Conservation (phyloP, 305 asterid species). For the Fraxinus greggii region DNA sequence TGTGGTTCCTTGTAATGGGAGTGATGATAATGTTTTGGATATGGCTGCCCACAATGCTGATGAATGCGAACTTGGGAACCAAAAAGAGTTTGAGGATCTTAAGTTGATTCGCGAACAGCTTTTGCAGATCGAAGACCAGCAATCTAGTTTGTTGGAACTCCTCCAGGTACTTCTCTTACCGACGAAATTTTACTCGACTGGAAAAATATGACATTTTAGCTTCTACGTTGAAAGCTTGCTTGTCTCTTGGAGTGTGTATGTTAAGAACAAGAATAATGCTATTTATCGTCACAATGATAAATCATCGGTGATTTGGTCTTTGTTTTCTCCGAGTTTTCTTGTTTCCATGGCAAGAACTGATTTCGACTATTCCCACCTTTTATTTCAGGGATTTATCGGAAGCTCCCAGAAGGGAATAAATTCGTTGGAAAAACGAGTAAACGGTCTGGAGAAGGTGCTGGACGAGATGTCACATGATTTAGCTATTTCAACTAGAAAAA, state of each 20-base stretch:
- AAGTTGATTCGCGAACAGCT: constrained; percentile 60
- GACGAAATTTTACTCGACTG: background rate
- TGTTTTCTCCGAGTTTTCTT: background rate
- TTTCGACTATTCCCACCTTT: background rate
- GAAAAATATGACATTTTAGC: background rate
- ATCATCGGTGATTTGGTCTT: background rate
- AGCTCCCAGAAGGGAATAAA: constrained; percentile 75
- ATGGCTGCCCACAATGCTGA: constrained; percentile 9
- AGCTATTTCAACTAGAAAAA: constrained; percentile 38
- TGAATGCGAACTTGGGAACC: constrained; percentile 29
- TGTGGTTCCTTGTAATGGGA: constrained; percentile 52
- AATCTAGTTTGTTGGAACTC: constrained; percentile 60
- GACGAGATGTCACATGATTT: constrained; percentile 72
- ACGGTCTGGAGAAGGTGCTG: constrained; percentile 73
- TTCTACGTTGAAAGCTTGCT: background rate
- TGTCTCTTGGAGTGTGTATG: background rate
- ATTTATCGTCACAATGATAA: no score
- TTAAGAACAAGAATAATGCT: background rate
- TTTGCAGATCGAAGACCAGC: constrained; percentile 69
- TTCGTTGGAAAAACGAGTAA: constrained; percentile 69
- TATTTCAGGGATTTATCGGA: constrained; percentile 66
- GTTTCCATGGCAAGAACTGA: background rate
- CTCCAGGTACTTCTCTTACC: constrained; percentile 52
- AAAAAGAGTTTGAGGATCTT: constrained; percentile 52
- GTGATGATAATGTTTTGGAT: constrained; percentile 18